Evolutionary conservation across 228 moss, liverwort and hornwort species (phyloP).

Genomic region (Sphagnum fallax): DNA sequence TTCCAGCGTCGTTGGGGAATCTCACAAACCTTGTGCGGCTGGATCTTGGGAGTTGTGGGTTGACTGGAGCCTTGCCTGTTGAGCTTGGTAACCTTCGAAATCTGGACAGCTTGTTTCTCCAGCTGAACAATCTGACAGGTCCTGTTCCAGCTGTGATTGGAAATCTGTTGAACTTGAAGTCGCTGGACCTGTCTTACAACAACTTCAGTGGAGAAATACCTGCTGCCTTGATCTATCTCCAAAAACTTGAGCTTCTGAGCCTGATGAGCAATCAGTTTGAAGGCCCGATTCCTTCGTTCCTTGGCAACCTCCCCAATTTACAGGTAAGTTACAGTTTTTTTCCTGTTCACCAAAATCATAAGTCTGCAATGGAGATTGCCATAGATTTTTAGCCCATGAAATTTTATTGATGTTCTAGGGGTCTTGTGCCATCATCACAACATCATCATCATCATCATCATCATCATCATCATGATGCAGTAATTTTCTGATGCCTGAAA

Average conservation of each 20-base stretch:
- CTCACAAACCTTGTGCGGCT: slow-evolving; percentile 16
- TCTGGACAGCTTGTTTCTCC: slow-evolving; percentile 20
- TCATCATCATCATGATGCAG: no score
- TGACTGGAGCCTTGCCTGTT: slow-evolving; percentile 22
- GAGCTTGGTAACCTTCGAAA: slow-evolving; percentile 16
- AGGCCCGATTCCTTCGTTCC: slow-evolving; percentile 15
- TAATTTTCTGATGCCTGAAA: no score
- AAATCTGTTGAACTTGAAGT: slow-evolving; percentile 9
- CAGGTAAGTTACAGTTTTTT: neutral
- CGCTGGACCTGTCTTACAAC: slow-evolving; percentile 24
- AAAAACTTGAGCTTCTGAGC: slow-evolving; percentile 16
- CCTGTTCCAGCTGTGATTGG: slow-evolving; percentile 23
- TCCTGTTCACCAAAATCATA: no score
- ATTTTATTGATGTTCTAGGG: no score
- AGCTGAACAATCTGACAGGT: slow-evolving; percentile 16
- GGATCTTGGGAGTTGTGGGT: slow-evolving; percentile 15
- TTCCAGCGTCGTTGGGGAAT: slow-evolving; percentile 21
- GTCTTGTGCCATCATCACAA: no score
- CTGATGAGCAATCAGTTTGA: slow-evolving; percentile 29
- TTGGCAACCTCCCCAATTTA: slow-evolving; percentile 9
- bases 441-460: no score
- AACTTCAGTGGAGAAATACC: slow-evolving; percentile 18
- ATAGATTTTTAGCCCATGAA: no score
- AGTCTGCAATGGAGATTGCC: no score
- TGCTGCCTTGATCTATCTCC: slow-evolving; percentile 11